Base-by-base conservation (phyloP, 1,284 basidiomycete species). In the Schizophyllum commune region DNA sequence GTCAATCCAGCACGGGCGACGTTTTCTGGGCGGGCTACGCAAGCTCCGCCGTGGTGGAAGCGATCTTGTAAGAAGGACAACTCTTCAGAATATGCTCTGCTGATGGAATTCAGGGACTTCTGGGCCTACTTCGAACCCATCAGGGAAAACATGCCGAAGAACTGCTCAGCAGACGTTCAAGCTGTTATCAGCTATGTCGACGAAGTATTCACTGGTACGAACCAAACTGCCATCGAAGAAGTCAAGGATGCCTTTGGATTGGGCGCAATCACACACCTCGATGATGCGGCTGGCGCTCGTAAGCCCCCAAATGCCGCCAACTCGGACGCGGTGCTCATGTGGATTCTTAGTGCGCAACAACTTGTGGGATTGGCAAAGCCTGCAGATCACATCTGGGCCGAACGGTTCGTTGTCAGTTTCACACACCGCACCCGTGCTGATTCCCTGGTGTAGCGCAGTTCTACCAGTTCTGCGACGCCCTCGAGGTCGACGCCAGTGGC, bases 91-190 rank as follows among this genome's bases (percentile, higher is more conserved):
- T 20, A 4, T 17, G 51, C 20, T 20, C 51, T 55, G 72, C 56
- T 68, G 73, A 20, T 71, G 57, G 53, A 19, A 32, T 34, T 33
- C 61, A 86, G 84, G 1, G 76, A 88, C 67, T 89, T 81, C 69
- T 89, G 87, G 81, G 76, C 75, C 60, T 91, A 89, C 69, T 89
- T 88, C 71, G 85, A 87, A 64, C 86, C 86, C 17, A 82, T 88
- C 63, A 80, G 82, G 9, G 76, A 83, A 64, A 76, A 83, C 67
- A 90, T 89, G 86, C 85, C 88, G 0, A 67, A 76, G 65, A 90
- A 91, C 70, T 91, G 88, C 71, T 89, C 86, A 11, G 79, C 84
- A 0, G 88, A 91, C 66, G 79, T 90, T 27, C 73, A 86, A 68
- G 79, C 79, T n/a, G 86, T 85, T 19, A 81, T 90, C 62, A 67